A percentile compares a stretch with the other conserved stretches of the same genome.
phyloP scores from a whole-genome alignment of 257 asterid genomes.

The Solanum piurae region DNA sequence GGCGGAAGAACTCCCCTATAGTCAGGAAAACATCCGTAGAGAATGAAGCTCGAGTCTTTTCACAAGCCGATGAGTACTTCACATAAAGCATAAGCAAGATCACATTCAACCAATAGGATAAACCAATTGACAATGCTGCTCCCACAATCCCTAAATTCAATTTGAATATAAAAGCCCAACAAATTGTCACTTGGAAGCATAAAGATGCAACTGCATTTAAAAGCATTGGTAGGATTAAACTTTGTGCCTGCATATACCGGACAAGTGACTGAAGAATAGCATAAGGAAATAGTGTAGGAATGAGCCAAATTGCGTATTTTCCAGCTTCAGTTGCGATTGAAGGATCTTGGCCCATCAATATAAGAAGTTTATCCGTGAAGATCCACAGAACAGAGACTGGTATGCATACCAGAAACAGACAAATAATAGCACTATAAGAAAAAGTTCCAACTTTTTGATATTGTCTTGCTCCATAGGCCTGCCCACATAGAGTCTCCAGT shows the following conservation, averaged over 20 bases:
- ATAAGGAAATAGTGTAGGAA: constrained; percentile 62
- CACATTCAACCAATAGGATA: constrained; percentile 67
- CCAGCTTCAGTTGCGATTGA: constrained; percentile 59
- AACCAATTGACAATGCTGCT: constrained; percentile 59
- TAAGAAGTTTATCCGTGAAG: constrained; percentile 44
- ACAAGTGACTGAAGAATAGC: constrained; percentile 64
- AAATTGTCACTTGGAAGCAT: constrained; percentile 44
- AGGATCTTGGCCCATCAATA: constrained; percentile 63
- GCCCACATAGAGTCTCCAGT: constrained; percentile 84
- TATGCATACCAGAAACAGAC: constrained; percentile 50
- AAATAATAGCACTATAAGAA: constrained; percentile 41
- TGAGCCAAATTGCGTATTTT: constrained; percentile 47
- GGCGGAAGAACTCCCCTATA: constrained; percentile 42
- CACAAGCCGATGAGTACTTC: constrained; percentile 45
- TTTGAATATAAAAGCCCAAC: constrained; percentile 62
- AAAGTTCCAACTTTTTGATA: constrained; percentile 47
- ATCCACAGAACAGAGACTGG: constrained; percentile 52
- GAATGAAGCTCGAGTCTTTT: constrained; percentile 21
- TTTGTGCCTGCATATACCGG: constrained; percentile 69
- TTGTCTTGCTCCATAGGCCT: constrained; percentile 76
- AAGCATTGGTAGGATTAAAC: constrained; percentile 67
- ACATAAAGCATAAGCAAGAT: constrained; percentile 43
- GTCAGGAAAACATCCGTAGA: constrained; percentile 32
- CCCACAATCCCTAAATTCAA: constrained; percentile 48
- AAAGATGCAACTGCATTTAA: constrained; percentile 46